Percentiles rank a stretch among this genome's conserved stretches.
These are phyloP conservation scores for Nicotiana otophora DNA, from an alignment of 257 asterid species.

Conservation along the genomic window DNA sequence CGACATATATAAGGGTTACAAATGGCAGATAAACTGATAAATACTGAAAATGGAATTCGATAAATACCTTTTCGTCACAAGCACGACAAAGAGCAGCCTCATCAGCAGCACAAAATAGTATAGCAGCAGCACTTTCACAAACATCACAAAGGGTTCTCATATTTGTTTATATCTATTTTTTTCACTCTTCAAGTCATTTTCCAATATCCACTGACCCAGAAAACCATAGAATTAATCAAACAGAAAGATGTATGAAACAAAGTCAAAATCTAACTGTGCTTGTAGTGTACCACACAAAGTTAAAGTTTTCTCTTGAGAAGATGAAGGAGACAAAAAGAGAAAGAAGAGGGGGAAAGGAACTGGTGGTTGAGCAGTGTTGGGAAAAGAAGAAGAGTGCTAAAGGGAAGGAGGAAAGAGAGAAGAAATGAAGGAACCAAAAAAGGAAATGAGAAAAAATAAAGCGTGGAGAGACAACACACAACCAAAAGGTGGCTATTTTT, in stretches of 20 bases:
- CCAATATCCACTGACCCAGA: not conserved
- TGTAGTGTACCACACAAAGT: not conserved
- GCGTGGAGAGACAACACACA: not conserved
- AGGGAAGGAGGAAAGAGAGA: slow-evolving; percentile 3
- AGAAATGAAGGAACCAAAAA: not conserved
- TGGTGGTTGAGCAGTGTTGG: slow-evolving; percentile 10
- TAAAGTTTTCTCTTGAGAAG: not conserved
- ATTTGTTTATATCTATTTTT: not conserved
- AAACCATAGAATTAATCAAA: not conserved
- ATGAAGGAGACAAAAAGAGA: slow-evolving; percentile 4
- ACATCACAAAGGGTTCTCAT: slow-evolving; percentile 95
- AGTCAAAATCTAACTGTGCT: not conserved
- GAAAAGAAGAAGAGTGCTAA: not conserved
- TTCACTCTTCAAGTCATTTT: slow-evolving; percentile 3
- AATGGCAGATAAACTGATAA: not conserved
- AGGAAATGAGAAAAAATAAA: not conserved
- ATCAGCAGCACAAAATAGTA: slow-evolving; percentile 89
- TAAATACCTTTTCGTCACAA: slow-evolving; percentile 74
- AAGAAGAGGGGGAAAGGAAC: slow-evolving; percentile 8
- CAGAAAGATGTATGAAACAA: not conserved
- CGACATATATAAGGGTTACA: not conserved
- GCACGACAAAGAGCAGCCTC: slow-evolving; percentile 90
- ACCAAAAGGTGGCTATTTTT: not conserved
- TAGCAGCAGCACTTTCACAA: slow-evolving; percentile 91
- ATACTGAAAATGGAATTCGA: not conserved